A percentile compares a stretch with the other conserved stretches of the same genome.
These are phyloP conservation scores for Anisogramma anomala DNA, from an alignment of 2,329 filamentous ascomycete species.

Conservation along the genomic window DNA sequence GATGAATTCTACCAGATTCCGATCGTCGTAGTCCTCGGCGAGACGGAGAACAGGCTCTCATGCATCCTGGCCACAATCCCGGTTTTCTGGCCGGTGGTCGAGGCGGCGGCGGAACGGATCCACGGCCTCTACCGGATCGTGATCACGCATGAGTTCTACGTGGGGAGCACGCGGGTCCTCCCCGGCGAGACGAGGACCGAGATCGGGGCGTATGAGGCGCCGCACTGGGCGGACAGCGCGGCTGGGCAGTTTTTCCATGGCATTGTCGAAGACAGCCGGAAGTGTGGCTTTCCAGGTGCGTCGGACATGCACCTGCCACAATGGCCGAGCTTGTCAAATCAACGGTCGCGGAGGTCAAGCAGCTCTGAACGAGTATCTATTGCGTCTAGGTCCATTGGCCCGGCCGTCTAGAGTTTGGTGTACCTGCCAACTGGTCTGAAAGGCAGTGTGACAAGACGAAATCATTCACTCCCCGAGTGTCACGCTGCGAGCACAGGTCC, in stretches of 20 bases:
- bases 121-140: slow-evolving; percentile 22
- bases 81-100: slow-evolving; percentile 15
- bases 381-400: no score
- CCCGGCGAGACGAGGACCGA: background rate
- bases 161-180: slow-evolving; percentile 9
- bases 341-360: no score
- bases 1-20: slow-evolving; percentile 26
- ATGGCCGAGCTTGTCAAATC: background rate
- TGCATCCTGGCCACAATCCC: slow-evolving; percentile 1
- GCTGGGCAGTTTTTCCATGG: no score
- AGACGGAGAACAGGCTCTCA: slow-evolving; percentile 22
- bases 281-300: background rate
- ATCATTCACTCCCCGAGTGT: no score
- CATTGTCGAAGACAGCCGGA: no score
- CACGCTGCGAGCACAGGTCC: no score
- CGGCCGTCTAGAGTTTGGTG: no score
- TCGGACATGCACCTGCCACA: background rate
- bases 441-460: no score
- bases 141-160: slow-evolving; percentile 6
- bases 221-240: background rate
- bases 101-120: slow-evolving; percentile 17
- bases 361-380: no score
- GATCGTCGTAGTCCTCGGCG: slow-evolving; percentile 22
- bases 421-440: no score
- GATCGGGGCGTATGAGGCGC: background rate